Evolutionary conservation across 1,139 yeast genomes (phyloP).

Genomic region (Kurtzmaniella quercitrusa): DNA sequence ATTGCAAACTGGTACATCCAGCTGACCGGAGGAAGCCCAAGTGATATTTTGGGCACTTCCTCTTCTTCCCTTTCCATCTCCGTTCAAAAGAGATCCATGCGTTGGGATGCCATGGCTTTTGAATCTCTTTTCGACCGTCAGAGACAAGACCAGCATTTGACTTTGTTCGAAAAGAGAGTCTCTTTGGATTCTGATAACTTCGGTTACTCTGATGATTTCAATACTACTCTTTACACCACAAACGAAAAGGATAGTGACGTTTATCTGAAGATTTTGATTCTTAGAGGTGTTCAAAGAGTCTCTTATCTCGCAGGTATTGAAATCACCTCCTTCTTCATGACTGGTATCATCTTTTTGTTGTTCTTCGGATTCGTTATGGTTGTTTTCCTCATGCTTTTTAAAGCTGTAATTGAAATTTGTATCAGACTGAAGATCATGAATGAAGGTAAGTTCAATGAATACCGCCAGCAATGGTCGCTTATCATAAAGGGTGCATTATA

Average conservation of each 20-base stretch:
- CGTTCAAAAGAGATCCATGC: constrained; percentile 57
- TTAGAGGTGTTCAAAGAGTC: constrained; percentile 91
- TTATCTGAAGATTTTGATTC: constrained; percentile 64
- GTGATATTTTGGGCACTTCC: constrained; percentile 54
- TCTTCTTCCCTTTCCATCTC: constrained; percentile 63
- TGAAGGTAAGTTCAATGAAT: constrained; percentile 67
- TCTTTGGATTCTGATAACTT: constrained; percentile 37
- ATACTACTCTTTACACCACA: constrained; percentile 61
- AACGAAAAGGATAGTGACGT: constrained; percentile 58
- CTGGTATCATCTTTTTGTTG: constrained; percentile 79
- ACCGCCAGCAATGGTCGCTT: constrained; percentile 74
- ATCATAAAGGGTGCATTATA: constrained; percentile 86
- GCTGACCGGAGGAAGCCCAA: constrained; percentile 89
- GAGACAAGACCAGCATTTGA: constrained; percentile 17
- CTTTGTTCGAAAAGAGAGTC: constrained; percentile 26
- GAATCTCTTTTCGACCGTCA: constrained; percentile 16
- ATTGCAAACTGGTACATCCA: constrained; percentile 94
- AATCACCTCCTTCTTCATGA: constrained; percentile 77
- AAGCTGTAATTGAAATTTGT: constrained; percentile 69
- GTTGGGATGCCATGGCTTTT: constrained; percentile 22
- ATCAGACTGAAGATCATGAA: constrained; percentile 59
- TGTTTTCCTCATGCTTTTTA: constrained; percentile 61
- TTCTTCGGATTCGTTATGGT: constrained; percentile 74
- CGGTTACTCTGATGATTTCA: constrained; percentile 46
- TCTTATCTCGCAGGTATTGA: constrained; percentile 83